A percentile compares a stretch with the other conserved stretches of the same genome.
These are phyloP conservation scores for Golubevia sp. DNA, from an alignment of 1,284 basidiomycete species.

Conservation along the genomic window DNA sequence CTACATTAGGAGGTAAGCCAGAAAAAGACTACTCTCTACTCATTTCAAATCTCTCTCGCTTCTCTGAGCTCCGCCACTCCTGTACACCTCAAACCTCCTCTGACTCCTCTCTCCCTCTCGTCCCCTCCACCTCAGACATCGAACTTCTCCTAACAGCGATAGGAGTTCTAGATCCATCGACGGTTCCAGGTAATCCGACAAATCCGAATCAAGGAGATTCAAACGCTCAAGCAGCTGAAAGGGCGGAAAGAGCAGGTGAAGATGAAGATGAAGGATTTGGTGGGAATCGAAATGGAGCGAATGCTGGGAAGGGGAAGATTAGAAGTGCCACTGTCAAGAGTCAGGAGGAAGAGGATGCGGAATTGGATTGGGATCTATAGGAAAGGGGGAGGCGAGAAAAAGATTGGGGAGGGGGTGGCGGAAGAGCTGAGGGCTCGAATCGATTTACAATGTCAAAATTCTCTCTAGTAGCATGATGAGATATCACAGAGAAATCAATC, in stretches of 20 bases:
- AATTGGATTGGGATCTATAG: slow-evolving; percentile 55
- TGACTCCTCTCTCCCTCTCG: background rate
- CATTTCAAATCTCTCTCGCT: background rate
- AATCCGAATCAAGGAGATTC: slow-evolving; percentile 8
- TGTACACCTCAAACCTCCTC: background rate
- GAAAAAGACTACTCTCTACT: background rate
- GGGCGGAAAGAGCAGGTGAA: slow-evolving; percentile 12
- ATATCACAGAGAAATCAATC: too few species aligned
- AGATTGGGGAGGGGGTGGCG: background rate
- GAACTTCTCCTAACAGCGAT: slow-evolving; percentile 52
- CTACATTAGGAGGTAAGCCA: slow-evolving; percentile 75
- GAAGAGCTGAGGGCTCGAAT: slow-evolving; percentile 6
- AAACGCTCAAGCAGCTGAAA: slow-evolving; percentile 17
- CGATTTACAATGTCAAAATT: too few species aligned
- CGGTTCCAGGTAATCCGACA: slow-evolving; percentile 26
- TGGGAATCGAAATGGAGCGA: slow-evolving; percentile 4
- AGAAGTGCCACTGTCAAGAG: slow-evolving; percentile 22
- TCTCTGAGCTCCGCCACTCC: background rate
- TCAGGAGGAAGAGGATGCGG: slow-evolving; percentile 52
- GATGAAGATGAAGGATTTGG: slow-evolving; percentile 10
- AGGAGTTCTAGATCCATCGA: slow-evolving; percentile 39
- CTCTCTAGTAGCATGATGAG: too few species aligned
- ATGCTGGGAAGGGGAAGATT: slow-evolving; percentile 7
- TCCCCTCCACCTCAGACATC: slow-evolving; percentile 26
- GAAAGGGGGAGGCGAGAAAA: background rate